phyloP scores from a whole-genome alignment of 2,329 filamentous ascomycete species.

The Zymoseptoria brevis region DNA sequence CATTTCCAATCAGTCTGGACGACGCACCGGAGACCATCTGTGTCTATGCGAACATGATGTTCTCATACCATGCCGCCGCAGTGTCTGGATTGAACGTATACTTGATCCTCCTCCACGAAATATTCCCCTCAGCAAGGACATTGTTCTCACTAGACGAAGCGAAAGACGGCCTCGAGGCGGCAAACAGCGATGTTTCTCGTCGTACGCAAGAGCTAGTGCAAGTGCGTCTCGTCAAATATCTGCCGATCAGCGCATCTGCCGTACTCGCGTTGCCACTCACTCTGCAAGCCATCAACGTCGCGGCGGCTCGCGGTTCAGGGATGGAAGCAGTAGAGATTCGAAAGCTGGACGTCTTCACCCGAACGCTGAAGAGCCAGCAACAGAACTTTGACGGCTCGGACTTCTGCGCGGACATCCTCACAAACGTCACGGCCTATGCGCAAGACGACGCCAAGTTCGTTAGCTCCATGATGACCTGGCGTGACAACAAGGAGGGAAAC shows the following conservation, averaged over 20 bases:
- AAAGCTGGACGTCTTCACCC: slow-evolving; percentile 7
- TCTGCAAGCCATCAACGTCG: slow-evolving; percentile 9
- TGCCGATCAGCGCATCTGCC: slow-evolving; percentile 7
- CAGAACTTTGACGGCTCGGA: slow-evolving; percentile 6
- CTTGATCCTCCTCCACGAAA: slow-evolving; percentile 3
- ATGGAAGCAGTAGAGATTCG: slow-evolving; percentile 4
- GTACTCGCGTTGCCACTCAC: slow-evolving; percentile 4
- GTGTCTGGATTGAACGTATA: slow-evolving; percentile 4
- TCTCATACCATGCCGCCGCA: slow-evolving; percentile 3
- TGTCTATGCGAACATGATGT: slow-evolving; percentile 9
- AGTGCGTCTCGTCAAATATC: slow-evolving; percentile 3
- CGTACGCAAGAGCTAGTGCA: slow-evolving; percentile 6
- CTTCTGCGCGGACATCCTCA: slow-evolving; percentile 3
- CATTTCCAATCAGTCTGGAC: slow-evolving; percentile 6
- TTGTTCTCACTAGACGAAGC: slow-evolving; percentile 3
- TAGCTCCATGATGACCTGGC: not conserved
- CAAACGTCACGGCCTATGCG: slow-evolving; percentile 6
- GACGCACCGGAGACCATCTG: slow-evolving; percentile 5
- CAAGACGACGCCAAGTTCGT: slow-evolving; percentile 2
- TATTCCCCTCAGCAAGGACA: not conserved
- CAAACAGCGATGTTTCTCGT: slow-evolving; percentile 1
- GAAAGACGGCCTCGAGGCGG: not conserved
- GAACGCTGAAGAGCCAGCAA: slow-evolving; percentile 1
- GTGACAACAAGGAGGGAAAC: slow-evolving; percentile 1
- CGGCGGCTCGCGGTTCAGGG: slow-evolving; percentile 1